Conservation (phyloP, 352 stramenopile species). For the Phytopythium cucurbitacearum region DNA sequence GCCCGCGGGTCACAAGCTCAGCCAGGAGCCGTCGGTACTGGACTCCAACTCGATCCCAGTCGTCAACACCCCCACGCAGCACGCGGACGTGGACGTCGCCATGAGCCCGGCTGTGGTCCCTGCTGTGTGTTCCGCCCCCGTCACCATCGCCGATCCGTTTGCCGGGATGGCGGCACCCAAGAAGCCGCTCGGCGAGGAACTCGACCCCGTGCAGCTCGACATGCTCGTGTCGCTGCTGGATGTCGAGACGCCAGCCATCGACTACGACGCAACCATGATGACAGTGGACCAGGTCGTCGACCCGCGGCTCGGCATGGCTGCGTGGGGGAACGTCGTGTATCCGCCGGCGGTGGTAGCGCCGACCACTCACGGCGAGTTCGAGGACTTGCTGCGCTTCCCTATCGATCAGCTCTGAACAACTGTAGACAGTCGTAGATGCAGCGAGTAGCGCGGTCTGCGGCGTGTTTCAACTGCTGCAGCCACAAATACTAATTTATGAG, state of each 20-base stretch:
- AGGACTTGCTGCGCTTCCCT: constrained; percentile 7
- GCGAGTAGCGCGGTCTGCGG: too few species aligned
- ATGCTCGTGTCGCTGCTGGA: constrained; percentile 33
- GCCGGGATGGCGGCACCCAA: neutral
- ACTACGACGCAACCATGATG: neutral
- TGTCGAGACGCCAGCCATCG: constrained; percentile 13
- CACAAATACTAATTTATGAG: too few species aligned
- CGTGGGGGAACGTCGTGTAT: neutral
- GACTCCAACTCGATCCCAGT: constrained; percentile 2
- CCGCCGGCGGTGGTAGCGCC: neutral
- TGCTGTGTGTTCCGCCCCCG: neutral
- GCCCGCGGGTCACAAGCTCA: constrained; percentile 5
- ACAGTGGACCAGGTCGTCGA: neutral
- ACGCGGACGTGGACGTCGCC: constrained; percentile 6
- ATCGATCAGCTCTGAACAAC: constrained; percentile 2
- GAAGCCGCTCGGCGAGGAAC: constrained; percentile 5
- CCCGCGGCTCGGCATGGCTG: too few species aligned
- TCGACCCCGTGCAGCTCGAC: constrained; percentile 30
- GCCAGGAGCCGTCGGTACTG: neutral
- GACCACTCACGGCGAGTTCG: constrained; percentile 1
- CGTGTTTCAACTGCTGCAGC: too few species aligned
- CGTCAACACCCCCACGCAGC: neutral
- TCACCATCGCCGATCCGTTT: neutral
- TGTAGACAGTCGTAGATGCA: too few species aligned
- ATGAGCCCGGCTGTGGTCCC: constrained; percentile 5